These are phyloP conservation scores for Urochloa ruziziensis DNA, from an alignment of 176 grass and related monocot species.

Conservation along the genomic window DNA sequence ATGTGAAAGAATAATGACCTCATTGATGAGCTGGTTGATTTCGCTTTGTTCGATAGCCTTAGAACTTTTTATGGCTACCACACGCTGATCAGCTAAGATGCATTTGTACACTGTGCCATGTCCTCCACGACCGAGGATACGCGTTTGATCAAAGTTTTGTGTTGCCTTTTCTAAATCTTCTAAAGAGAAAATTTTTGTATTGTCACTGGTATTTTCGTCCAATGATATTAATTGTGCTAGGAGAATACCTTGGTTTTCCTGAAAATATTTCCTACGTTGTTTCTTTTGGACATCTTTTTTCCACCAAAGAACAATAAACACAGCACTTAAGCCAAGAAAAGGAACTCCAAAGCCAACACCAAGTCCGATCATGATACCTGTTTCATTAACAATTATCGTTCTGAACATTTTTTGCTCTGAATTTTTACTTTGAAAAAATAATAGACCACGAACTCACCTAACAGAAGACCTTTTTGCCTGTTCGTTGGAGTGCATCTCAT, in stretches of 20 bases:
- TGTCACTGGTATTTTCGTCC: slow-evolving; percentile 1
- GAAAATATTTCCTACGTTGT: slow-evolving; percentile 12
- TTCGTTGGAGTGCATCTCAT: neutral
- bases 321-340: neutral
- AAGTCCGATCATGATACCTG: slow-evolving; percentile 25
- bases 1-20: neutral
- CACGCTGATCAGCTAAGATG: slow-evolving; percentile 3
- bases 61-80: slow-evolving; percentile 4
- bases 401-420: too few relatives aligned
- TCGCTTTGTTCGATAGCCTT: neutral
- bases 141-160: neutral
- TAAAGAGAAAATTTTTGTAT: too few relatives aligned
- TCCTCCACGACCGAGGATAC: neutral
- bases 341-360: slow-evolving; percentile 4
- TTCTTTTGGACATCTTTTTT: neutral
- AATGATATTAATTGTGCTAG: slow-evolving; percentile 23
- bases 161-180: slow-evolving; percentile 21
- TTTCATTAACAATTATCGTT: neutral
- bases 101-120: slow-evolving; percentile 20
- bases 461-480: neutral
- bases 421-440: neutral
- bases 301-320: neutral
- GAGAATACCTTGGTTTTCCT: slow-evolving; percentile 21
- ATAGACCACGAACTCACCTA: neutral
- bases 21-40: neutral